A percentile compares a stretch with the other conserved stretches of the same genome.
These are phyloP conservation scores for Vinca major DNA, from an alignment of 305 asterid genomes.

Conservation along the genomic window DNA sequence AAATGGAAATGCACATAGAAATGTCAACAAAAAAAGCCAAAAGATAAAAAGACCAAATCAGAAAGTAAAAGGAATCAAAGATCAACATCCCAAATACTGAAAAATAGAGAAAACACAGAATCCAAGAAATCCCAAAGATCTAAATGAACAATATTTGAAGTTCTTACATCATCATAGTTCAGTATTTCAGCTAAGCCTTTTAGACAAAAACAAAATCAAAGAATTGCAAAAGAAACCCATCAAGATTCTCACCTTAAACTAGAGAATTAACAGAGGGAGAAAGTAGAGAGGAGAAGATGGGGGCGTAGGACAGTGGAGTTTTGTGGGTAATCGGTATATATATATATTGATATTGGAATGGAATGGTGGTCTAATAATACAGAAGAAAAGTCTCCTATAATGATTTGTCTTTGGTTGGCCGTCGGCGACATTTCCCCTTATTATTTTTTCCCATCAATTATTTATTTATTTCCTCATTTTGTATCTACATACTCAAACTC, in stretches of 20 bases:
- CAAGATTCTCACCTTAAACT: slow-evolving; percentile 16
- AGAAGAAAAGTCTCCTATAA: slow-evolving; percentile 33
- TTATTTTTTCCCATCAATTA: slow-evolving; percentile 5
- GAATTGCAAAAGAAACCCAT: slow-evolving; percentile 10
- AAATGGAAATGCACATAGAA: neutral
- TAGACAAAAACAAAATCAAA: neutral
- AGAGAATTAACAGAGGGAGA: slow-evolving; percentile 14
- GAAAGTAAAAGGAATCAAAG: neutral
- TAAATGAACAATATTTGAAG: slow-evolving; percentile 10
- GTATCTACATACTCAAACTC: too few relatives aligned
- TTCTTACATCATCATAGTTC: neutral
- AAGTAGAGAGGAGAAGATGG: neutral
- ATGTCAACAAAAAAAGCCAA: slow-evolving; percentile 5
- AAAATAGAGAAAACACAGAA: neutral
- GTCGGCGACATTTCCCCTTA: slow-evolving; percentile 28
- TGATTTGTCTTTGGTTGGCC: slow-evolving; percentile 32
- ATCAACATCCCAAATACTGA: slow-evolving; percentile 1
- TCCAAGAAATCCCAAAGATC: slow-evolving; percentile 22
- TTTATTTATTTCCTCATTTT: neutral
- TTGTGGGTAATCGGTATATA: too few relatives aligned
- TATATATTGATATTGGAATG: too few relatives aligned
- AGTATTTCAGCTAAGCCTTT: slow-evolving; percentile 32
- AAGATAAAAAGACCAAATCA: neutral
- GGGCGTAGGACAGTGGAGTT: slow-evolving; percentile 9
- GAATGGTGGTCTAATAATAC: slow-evolving; percentile 5